These are phyloP conservation scores for Lathyrus tuberosus DNA, from an alignment of 306 rosid genomes.

Conservation along the genomic window DNA sequence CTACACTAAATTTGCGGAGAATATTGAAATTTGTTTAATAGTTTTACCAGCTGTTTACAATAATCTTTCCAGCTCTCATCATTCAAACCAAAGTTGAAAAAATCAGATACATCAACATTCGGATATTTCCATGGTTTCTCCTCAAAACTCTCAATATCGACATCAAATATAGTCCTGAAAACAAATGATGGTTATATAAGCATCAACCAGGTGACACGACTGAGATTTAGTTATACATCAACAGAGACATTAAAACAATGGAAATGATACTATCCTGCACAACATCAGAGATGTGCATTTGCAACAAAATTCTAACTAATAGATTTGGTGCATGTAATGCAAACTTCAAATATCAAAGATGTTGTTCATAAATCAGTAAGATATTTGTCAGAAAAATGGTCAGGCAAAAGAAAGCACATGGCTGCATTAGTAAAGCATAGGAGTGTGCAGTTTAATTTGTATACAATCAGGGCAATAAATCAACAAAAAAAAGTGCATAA, in stretches of 20 bases:
- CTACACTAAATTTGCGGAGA: constrained; percentile 30
- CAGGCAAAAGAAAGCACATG: background rate
- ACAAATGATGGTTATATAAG: constrained; percentile 39
- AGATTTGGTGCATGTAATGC: constrained; percentile 4
- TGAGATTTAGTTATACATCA: constrained; percentile 23
- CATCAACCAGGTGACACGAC: constrained; percentile 10
- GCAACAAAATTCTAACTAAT: constrained; percentile 15
- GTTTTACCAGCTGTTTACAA: constrained; percentile 93
- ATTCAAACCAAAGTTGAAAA: constrained; percentile 90
- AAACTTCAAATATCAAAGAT: constrained; percentile 14
- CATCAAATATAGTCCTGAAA: constrained; percentile 94
- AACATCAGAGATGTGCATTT: constrained; percentile 13
- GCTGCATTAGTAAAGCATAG: background rate
- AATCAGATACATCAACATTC: constrained; percentile 76
- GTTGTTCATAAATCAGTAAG: constrained; percentile 1
- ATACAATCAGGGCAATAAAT: constrained; percentile 7
- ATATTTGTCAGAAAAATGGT: background rate
- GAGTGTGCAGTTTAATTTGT: background rate
- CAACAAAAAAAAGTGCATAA: constrained; percentile 1
- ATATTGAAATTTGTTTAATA: constrained; percentile 16
- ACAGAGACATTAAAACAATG: constrained; percentile 11
- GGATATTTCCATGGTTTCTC: constrained; percentile 96
- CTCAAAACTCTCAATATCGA: constrained; percentile 86
- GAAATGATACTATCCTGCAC: constrained; percentile 32
- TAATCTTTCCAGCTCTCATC: constrained; percentile 98